Evolutionary conservation across 768 basidiomycete genomes (phyloP).

Genomic region (Lactarius evosmus): DNA sequence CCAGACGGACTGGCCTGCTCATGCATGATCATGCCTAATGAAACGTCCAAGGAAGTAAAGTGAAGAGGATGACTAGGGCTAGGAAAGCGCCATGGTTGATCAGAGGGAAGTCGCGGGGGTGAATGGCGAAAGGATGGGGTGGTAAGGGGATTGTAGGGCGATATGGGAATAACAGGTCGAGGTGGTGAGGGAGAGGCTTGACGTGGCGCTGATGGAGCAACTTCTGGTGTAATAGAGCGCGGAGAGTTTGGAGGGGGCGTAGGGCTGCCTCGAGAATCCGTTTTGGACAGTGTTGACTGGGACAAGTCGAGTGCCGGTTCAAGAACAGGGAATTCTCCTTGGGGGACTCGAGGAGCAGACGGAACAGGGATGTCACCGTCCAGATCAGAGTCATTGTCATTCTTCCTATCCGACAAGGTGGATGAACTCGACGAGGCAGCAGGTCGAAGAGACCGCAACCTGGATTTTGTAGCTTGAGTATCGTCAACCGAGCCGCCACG

Average conservation of each 20-base stretch:
- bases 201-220: neutral
- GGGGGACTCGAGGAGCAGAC: constrained; percentile 24
- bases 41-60: constrained; percentile 58
- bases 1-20: constrained; percentile 46
- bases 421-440: constrained; percentile 17
- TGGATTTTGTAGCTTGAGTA: constrained; percentile 18
- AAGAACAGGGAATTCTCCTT: constrained; percentile 25
- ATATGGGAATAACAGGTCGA: constrained; percentile 47
- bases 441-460: constrained; percentile 28
- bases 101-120: constrained; percentile 67
- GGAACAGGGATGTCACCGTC: constrained; percentile 20
- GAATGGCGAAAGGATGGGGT: constrained; percentile 80
- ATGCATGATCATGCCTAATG: constrained; percentile 59
- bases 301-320: constrained; percentile 23
- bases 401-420: constrained; percentile 25
- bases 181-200: constrained; percentile 32
- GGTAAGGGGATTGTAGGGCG: constrained; percentile 71
- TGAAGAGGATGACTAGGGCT: constrained; percentile 78
- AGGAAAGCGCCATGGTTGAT: constrained; percentile 79
- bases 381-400: constrained; percentile 24
- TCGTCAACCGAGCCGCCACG: constrained; percentile 23
- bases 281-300: constrained; percentile 17
- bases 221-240: constrained; percentile 19
- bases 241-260: constrained; percentile 29
- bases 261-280: constrained; percentile 22